phyloP scores from a whole-genome alignment of 2,329 filamentous ascomycete genomes.

The Neurospora sp. region DNA sequence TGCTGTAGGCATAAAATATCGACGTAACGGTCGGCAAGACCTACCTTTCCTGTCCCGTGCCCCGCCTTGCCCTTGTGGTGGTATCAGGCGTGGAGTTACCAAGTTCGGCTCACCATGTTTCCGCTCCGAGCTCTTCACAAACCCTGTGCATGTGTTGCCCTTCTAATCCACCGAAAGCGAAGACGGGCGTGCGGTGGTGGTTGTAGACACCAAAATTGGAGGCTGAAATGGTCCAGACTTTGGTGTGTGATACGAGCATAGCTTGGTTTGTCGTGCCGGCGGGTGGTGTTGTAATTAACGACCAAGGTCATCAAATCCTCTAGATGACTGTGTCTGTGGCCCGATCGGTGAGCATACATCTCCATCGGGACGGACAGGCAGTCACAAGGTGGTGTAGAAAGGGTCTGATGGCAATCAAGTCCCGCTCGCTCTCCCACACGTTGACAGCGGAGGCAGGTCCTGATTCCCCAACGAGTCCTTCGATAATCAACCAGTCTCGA shows the following conservation, averaged over 20 bases:
- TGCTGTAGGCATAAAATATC: neutral
- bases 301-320: neutral
- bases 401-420: conserved; percentile 15
- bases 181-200: neutral
- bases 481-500: neutral
- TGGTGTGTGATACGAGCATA: neutral
- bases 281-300: neutral
- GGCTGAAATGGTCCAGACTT: neutral
- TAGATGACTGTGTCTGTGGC: conserved; percentile 7
- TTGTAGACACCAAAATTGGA: neutral
- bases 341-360: conserved; percentile 10
- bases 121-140: neutral
- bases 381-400: conserved; percentile 12
- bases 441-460: conserved; percentile 10
- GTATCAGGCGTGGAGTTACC: neutral
- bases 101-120: neutral
- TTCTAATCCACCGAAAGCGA: neutral
- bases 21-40: neutral
- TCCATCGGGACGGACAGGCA: conserved; percentile 13
- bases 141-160: neutral
- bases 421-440: conserved; percentile 10
- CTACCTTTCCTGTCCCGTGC: neutral
- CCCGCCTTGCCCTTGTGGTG: neutral
- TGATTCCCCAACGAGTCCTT: conserved; percentile 2
- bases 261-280: neutral